These are phyloP conservation scores for Kwoniella shandongensis DNA, from an alignment of 768 basidiomycete genomes.

Conservation along the genomic window DNA sequence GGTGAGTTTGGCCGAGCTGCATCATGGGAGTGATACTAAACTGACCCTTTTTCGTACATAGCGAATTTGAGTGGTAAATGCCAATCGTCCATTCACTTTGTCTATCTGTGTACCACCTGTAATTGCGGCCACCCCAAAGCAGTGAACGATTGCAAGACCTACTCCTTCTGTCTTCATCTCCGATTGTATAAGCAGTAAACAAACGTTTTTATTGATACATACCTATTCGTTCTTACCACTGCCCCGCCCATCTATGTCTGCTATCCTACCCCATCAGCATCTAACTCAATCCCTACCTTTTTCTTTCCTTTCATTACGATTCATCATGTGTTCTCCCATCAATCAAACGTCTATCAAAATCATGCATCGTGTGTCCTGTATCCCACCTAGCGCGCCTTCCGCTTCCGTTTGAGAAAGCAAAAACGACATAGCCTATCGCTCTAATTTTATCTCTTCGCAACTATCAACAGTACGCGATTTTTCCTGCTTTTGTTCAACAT, in stretches of 20 bases:
- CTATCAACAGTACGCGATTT: not conserved
- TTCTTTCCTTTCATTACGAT: too few relatives aligned
- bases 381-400: not conserved
- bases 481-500: too few relatives aligned
- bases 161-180: not conserved
- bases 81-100: too few relatives aligned
- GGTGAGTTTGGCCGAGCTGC: constrained; percentile 61
- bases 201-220: not conserved
- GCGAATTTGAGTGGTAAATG: constrained; percentile 51
- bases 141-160: too few relatives aligned
- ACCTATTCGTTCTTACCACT: not conserved
- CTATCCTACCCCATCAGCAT: too few relatives aligned
- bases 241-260: not conserved
- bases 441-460: not conserved
- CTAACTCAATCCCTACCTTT: not conserved
- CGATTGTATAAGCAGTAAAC: too few relatives aligned
- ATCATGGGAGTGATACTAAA: not conserved
- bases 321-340: not conserved
- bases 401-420: not conserved
- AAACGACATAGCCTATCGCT: not conserved
- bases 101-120: too few relatives aligned
- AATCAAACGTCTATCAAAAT: not conserved
- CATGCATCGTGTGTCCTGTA: too few relatives aligned
- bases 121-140: too few relatives aligned
- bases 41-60: constrained; percentile 2